Base-by-base conservation (phyloP, 768 basidiomycete species). In the Mycena galopus region DNA sequence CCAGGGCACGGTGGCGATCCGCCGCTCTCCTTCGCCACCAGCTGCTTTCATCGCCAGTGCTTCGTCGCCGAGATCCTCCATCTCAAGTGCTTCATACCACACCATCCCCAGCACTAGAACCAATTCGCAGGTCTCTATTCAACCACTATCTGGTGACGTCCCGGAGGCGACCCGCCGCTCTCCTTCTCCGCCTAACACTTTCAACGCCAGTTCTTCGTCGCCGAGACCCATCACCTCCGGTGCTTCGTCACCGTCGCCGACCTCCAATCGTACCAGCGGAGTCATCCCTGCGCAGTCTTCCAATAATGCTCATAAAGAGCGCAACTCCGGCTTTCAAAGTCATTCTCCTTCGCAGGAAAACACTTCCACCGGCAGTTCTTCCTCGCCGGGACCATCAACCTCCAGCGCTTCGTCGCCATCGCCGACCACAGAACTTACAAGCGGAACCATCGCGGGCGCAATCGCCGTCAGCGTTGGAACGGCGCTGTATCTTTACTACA, bases 41-140 rank as follows among this genome's bases (percentile, higher is more conserved):
- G 23, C 12, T 50, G 21, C 47, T 50, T n/a, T 50, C 47, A 23
- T 23, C 50, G 50, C 50, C 50, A 51, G 50, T 51, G 25, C 50
- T 25, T 51, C 50, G 50, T 25, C 50, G 50, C 50, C 23, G 50
- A 51, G 50, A 27, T 51, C 50, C 50, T 51, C 50, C 50, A 51
- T 25, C 50, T 51, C 50, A 51, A 51, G 50, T 51, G 25, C 50
- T 51, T 51, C 50, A 10, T 51, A 16, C 59, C 67, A 74, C 53
- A 74, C 69, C 27, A 23, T 74, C 35, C 70, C 73, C 59, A 59
- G 87, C 17, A 83, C 79, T 68, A 88, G 90, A 21, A 88, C 86
- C 53, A 92, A 91, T 79, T 79, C 76, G 65, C 84, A 87, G 80
- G 90, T 88, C 61, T 25, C 82, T 67, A 27, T 58, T 23, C 14